Evolutionary conservation across 345 rosid species (phyloP), one percentile per base, ranked within the genome.

Genomic region (Eucalyptus viminalis): DNA sequence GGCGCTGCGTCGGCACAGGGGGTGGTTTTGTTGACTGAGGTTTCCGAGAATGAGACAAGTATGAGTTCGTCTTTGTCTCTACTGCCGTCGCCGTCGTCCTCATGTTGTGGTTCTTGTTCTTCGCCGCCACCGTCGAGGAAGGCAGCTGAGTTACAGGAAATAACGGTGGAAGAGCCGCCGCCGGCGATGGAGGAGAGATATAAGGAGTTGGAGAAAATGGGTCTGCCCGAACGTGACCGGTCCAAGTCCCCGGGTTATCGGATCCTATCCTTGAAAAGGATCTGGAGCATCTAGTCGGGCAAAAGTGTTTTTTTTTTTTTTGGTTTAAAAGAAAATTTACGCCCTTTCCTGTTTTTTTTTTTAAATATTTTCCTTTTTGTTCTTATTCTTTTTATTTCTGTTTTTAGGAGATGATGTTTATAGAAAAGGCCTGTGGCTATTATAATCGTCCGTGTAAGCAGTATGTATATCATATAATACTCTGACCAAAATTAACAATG

Each of bases 201-300:
- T 37, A 49, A 51, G 87, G 86, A 62, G 87, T 31, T 65, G 49
- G 91, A 88, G 88, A 89, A 49, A 27, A 58, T 87, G 54, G 69
- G 90, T 88, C 51, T 62, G 88, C 34, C 58, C 89, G 54, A 47
- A 54, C 7, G 89, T 37, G 83, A 27, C 76, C 88, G 90, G 91
- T 90, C 88, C 54, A 91, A 91, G 51, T 85, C 87, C 24, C 69
- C 92, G 90, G 92, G 92, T 86, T 86, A 87, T 86, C 91, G 89
- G 93, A 87, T 89, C 88, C 54, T 89, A 11, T 83, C 92, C 53
- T 90, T 92, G 87, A 92, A 90, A 89, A 89, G 95, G 80, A 90
- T 94, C 44, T 92, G 91, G 87, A 91, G 90, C 87, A 62, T 89
- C 86, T 89, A 89, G 67, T 21, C 16, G 65, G 29, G 29, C 85